Percentiles rank a stretch among this genome's conserved stretches.
Conservation (phyloP, 768 basidiomycete species). For the Candolleomyces eurysporus region DNA sequence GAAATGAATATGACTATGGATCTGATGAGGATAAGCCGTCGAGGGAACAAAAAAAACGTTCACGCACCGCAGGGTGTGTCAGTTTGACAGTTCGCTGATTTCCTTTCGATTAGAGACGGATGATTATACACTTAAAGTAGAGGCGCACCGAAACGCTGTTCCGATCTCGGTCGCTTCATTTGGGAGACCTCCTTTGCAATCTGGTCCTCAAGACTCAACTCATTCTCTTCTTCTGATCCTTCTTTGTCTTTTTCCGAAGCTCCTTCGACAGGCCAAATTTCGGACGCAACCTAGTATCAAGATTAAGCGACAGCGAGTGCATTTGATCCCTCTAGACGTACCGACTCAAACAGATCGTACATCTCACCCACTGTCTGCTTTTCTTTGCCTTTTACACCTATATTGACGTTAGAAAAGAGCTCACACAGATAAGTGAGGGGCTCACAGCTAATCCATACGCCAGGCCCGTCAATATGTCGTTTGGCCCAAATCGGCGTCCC, state of each 20-base stretch:
- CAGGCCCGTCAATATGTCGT: slow-evolving; percentile 71
- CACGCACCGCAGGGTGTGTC: slow-evolving; percentile 74
- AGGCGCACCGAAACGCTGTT: slow-evolving; percentile 60
- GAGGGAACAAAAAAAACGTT: slow-evolving; percentile 6
- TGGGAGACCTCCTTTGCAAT: slow-evolving; percentile 69
- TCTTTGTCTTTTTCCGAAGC: slow-evolving; percentile 22
- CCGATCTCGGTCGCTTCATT: slow-evolving; percentile 63
- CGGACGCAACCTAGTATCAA: slow-evolving; percentile 55
- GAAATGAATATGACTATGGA: slow-evolving; percentile 73
- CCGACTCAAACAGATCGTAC: slow-evolving; percentile 76
- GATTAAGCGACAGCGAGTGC: slow-evolving; percentile 1
- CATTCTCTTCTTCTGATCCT: slow-evolving; percentile 29
- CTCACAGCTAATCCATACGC: slow-evolving; percentile 80
- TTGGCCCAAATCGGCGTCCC: slow-evolving; percentile 68
- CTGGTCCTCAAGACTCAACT: slow-evolving; percentile 62
- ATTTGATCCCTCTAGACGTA: slow-evolving; percentile 30
- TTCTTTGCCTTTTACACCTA: slow-evolving; percentile 78
- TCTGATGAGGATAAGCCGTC: neutral
- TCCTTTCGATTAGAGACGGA: too few species aligned
- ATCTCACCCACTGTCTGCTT: slow-evolving; percentile 73
- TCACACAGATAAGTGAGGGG: neutral
- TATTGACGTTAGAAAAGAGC: neutral
- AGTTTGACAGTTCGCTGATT: slow-evolving; percentile 69
- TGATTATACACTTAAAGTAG: neutral
- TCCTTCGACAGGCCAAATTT: slow-evolving; percentile 61